Conservation (phyloP, 2,329 filamentous ascomycete species). For the Eurotiales sp. region DNA sequence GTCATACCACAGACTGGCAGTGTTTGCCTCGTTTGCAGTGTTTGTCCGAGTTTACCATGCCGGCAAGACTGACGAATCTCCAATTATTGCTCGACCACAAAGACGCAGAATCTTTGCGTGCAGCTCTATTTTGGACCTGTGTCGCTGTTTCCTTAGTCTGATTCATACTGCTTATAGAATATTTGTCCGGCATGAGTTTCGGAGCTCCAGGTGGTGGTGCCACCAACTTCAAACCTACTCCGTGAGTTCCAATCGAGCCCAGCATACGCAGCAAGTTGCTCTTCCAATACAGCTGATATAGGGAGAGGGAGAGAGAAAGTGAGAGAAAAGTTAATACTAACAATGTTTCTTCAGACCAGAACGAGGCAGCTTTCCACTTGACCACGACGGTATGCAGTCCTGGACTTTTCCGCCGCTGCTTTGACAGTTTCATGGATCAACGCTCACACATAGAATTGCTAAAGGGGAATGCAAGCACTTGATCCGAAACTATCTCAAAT, state of each 20-base stretch:
- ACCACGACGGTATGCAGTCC: slow-evolving; percentile 68
- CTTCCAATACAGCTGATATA: background rate
- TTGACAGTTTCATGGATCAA: background rate
- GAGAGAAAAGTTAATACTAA: background rate
- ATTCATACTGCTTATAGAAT: background rate
- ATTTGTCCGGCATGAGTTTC: slow-evolving; percentile 48
- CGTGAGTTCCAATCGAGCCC: slow-evolving; percentile 55
- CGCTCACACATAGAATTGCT: background rate
- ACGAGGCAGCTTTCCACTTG: slow-evolving; percentile 90
- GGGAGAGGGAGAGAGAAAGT: no score
- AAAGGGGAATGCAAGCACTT: slow-evolving; percentile 87
- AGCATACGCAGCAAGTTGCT: background rate
- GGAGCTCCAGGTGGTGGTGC: slow-evolving; percentile 66
- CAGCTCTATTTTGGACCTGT: no score
- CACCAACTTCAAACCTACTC: slow-evolving; percentile 63
- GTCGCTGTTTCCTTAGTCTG: background rate
- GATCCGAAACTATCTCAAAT: slow-evolving; percentile 80
- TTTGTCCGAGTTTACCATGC: background rate
- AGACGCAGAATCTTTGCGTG: no score
- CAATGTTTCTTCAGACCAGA: slow-evolving; percentile 64
- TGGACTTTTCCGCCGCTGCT: background rate
- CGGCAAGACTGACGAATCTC: no score
- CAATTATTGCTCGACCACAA: no score
- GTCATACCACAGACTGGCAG: no score
- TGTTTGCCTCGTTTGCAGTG: slow-evolving; percentile 3